Base-by-base conservation (phyloP, 306 rosid genomes). In the Begonia peltatifolia region DNA sequence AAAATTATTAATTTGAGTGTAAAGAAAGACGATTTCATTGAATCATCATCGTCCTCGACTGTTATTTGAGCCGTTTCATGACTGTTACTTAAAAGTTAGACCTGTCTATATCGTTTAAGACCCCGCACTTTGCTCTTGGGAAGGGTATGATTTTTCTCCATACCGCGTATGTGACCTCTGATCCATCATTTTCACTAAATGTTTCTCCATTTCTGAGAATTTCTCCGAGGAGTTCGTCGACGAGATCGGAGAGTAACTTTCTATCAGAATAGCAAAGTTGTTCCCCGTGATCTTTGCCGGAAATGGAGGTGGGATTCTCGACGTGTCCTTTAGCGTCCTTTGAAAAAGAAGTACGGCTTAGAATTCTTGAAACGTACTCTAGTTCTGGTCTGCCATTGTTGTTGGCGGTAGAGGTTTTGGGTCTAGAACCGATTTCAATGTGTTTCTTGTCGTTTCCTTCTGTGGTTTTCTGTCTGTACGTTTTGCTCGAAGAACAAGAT, bases 101-200 rank as follows among this genome's bases (percentile, higher is more conserved):
- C 9, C 49, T 75, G 56, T 90, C 94, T 9, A 85, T 83, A 61
- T 90, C 97, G 46, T 90, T 94, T 46, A 85, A 74, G 13, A 78
- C 78, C 55, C 63, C 77, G 50, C 97, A 90, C 9, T 74, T 69
- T 0, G 73, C 72, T 12, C 77, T 17, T 12, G 83, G 84, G 46
- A 73, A 78, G 36, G 63, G 75, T 41, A 52, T 62, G 4, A 90
- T 63, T 70, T 78, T 80, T 47, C 53, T 46, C 62, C 85, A 85
- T 61, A 90, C 55, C 0, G 44, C 64, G 57, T 78, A 76, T 2
- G 53, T 43, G 46, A 87, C 35, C 20, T 41, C 53, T 41, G 76
- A 51, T 46, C 74, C 76, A 10, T 64, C 44, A 51, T 10, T 6
- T 16, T 22, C 6, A 3, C 13, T 17, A 0, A 17, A 15, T 1